Evolutionary conservation across 176 grass and related monocot species (phyloP).

Genomic region (Ampelocalamus luodianensis): DNA sequence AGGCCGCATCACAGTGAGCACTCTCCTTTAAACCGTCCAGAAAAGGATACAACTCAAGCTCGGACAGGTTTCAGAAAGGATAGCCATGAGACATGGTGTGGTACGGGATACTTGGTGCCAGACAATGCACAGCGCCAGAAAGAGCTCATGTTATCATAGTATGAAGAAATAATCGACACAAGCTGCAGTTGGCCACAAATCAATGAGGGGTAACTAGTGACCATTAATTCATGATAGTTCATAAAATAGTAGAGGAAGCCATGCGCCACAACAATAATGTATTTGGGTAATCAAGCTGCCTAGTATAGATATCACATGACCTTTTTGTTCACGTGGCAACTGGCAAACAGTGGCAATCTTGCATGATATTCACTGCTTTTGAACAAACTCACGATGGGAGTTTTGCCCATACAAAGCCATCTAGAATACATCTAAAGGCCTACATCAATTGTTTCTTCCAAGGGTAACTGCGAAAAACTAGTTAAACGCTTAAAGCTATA

Average conservation of each 20-base stretch:
- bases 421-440: not conserved
- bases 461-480: not conserved
- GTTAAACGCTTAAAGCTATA: not conserved
- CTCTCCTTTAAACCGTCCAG: not conserved
- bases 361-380: not conserved
- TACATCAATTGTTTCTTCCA: constrained; percentile 2
- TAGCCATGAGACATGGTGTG: not conserved
- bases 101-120: not conserved
- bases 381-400: not conserved
- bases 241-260: not conserved
- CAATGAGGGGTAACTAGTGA: not conserved
- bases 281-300: not conserved
- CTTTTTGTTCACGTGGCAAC: not conserved
- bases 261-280: not conserved
- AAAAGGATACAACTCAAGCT: not conserved
- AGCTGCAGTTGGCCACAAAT: not conserved
- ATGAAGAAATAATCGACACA: not conserved
- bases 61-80: not conserved
- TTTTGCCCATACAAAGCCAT: not conserved
- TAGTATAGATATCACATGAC: not conserved
- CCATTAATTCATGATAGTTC: not conserved
- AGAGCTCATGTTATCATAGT: not conserved
- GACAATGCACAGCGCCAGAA: constrained; percentile 15
- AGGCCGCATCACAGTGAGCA: not conserved
- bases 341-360: not conserved